Conservation (phyloP, 352 stramenopile genomes). For the Phytopythium kandeliae region DNA sequence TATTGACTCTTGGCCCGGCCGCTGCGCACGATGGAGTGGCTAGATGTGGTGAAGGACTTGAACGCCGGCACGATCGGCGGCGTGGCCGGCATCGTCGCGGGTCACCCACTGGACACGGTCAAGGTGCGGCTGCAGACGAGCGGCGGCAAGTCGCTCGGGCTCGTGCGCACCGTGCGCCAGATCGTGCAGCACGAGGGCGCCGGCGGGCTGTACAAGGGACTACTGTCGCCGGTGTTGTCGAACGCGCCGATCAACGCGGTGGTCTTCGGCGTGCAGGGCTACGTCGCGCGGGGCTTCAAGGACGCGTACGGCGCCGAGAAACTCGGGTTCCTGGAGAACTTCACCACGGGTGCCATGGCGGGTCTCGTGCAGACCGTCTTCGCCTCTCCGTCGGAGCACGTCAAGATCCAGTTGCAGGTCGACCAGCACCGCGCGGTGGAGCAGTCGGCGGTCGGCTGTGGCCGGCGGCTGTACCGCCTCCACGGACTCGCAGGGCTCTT, state of each 20-base stretch:
- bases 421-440: constrained; percentile 32
- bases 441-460: constrained; percentile 49
- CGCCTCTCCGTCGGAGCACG: constrained; percentile 64
- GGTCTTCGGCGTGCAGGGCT: constrained; percentile 74
- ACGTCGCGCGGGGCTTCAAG: constrained; percentile 38
- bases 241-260: constrained; percentile 86
- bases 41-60: constrained; percentile 79
- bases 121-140: constrained; percentile 83
- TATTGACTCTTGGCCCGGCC: too few relatives aligned
- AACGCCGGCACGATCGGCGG: constrained; percentile 79
- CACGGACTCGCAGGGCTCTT: constrained; percentile 49
- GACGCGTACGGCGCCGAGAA: constrained; percentile 20
- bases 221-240: constrained; percentile 72
- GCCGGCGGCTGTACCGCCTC: constrained; percentile 25
- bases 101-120: constrained; percentile 83
- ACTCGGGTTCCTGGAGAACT: constrained; percentile 38
- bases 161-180: constrained; percentile 40
- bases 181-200: constrained; percentile 57
- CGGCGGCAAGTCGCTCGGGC: constrained; percentile 16
- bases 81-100: constrained; percentile 68
- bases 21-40: constrained; percentile 52
- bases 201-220: constrained; percentile 62
- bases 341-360: constrained; percentile 49
- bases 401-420: constrained; percentile 84
- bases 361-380: constrained; percentile 69